phyloP scores from a whole-genome alignment of 192 early-diverging fungal genomes.

The Thamnidium elegans region DNA sequence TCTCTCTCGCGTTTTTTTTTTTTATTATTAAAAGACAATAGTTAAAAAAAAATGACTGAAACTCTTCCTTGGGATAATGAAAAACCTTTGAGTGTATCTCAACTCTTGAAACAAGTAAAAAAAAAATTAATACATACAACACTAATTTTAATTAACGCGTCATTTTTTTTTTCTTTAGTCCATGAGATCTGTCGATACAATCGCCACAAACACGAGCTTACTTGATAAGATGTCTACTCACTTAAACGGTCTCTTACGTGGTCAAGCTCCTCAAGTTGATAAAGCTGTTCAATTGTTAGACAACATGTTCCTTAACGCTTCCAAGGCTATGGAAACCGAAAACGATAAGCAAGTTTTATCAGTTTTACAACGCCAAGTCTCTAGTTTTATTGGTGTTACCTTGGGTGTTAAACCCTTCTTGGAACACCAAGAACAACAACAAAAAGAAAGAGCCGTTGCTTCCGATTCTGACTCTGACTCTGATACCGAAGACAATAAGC shows the following conservation, averaged over 20 bases:
- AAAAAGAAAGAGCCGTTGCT: not conserved
- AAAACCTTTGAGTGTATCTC: slow-evolving; percentile 9
- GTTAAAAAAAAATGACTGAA: slow-evolving; percentile 6
- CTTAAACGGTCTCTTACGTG: slow-evolving; percentile 13
- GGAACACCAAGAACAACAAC: not conserved
- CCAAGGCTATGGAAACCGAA: slow-evolving; percentile 15
- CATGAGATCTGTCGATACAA: slow-evolving; percentile 15
- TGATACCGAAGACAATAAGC: slow-evolving; percentile 1
- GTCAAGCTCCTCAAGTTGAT: slow-evolving; percentile 3
- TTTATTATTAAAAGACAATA: not conserved
- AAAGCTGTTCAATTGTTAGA: slow-evolving; percentile 20
- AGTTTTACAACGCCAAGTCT: slow-evolving; percentile 19
- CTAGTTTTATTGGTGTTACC: slow-evolving; percentile 20
- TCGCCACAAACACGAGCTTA: not conserved
- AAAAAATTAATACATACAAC: not conserved
- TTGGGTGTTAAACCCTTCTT: slow-evolving; percentile 16
- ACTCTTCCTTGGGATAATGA: slow-evolving; percentile 27
- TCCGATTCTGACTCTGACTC: not conserved
- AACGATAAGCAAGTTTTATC: slow-evolving; percentile 20
- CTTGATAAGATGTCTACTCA: slow-evolving; percentile 16
- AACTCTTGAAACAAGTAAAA: slow-evolving; percentile 24
- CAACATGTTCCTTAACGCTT: slow-evolving; percentile 19
- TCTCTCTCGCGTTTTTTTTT: not conserved
- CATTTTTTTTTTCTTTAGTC: slow-evolving; percentile 14
- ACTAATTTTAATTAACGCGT: not conserved